Conservation (phyloP, 2,329 filamentous ascomycete genomes). For the Pestalotiopsis sp. region DNA sequence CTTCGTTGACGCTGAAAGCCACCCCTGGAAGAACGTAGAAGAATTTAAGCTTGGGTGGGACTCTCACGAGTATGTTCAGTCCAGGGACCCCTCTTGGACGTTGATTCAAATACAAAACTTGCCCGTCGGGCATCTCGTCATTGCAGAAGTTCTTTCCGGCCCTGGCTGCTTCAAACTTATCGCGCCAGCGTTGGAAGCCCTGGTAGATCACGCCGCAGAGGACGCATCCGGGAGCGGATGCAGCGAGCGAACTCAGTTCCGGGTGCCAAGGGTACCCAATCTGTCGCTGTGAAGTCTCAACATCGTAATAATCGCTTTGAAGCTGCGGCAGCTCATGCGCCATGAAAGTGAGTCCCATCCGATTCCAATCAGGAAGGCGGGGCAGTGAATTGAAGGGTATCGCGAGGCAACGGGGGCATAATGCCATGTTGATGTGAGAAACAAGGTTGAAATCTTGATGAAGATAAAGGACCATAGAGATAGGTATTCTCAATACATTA, state of each 20-base stretch:
- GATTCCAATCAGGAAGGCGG: neutral
- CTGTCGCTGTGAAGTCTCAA: neutral
- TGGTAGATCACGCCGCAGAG: conserved; percentile 8
- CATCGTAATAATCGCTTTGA: neutral
- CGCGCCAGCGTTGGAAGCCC: conserved; percentile 5
- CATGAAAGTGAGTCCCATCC: too few species aligned
- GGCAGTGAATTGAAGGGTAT: neutral
- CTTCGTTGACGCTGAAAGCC: neutral
- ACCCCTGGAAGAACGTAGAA: neutral
- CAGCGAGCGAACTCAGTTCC: conserved; percentile 5
- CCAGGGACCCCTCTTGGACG: neutral
- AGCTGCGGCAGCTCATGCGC: neutral
- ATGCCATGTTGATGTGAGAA: neutral
- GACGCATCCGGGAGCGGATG: neutral
- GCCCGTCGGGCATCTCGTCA: neutral
- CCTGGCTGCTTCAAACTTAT: neutral
- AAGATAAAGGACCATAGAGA: too few species aligned
- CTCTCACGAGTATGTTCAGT: neutral
- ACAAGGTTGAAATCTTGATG: neutral
- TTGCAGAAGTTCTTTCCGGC: neutral
- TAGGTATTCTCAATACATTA: neutral
- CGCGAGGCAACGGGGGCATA: neutral
- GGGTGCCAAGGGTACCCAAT: conserved; percentile 10
- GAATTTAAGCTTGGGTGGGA: neutral
- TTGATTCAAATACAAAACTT: neutral